phyloP scores from a whole-genome alignment of 805 yeast species.

The Saccharomyces kudriavzevii region DNA sequence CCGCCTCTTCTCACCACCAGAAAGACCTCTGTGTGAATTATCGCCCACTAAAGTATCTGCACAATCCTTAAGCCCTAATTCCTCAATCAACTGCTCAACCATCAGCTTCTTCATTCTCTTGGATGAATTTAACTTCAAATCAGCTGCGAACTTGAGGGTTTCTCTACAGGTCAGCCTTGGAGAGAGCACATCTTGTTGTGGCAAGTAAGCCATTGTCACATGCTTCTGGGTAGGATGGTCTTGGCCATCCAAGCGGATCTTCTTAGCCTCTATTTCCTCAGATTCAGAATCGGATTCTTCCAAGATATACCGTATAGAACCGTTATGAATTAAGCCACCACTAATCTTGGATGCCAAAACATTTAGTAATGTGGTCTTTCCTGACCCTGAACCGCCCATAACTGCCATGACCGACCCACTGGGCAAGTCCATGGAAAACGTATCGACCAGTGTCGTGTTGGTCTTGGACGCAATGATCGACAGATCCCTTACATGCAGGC shows the following conservation, averaged over 20 bases:
- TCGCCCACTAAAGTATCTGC: conserved; percentile 53
- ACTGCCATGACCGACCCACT: conserved; percentile 65
- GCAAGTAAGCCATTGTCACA: conserved; percentile 45
- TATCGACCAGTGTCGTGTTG: conserved; percentile 35
- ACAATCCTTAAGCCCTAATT: conserved; percentile 59
- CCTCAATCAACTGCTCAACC: conserved; percentile 52
- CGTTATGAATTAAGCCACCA: conserved; percentile 35
- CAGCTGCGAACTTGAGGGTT: conserved; percentile 62
- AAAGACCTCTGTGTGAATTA: conserved; percentile 48
- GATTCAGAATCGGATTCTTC: conserved; percentile 5
- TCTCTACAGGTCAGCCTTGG: conserved; percentile 70
- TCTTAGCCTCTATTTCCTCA: not conserved
- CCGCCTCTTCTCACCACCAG: conserved; percentile 81
- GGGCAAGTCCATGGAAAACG: conserved; percentile 52
- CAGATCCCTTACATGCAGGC: conserved; percentile 20
- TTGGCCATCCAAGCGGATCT: not conserved
- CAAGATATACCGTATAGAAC: conserved; percentile 32
- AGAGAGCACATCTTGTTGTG: conserved; percentile 66
- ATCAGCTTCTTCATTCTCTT: conserved; percentile 38
- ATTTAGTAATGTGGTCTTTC: conserved; percentile 74
- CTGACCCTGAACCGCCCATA: conserved; percentile 83
- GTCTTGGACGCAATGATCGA: conserved; percentile 22
- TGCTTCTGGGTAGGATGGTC: conserved; percentile 1
- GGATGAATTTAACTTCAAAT: conserved; percentile 48
- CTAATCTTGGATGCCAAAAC: conserved; percentile 47